Evolutionary conservation across 306 rosid species (phyloP).

Genomic region (Casuarina glauca): DNA sequence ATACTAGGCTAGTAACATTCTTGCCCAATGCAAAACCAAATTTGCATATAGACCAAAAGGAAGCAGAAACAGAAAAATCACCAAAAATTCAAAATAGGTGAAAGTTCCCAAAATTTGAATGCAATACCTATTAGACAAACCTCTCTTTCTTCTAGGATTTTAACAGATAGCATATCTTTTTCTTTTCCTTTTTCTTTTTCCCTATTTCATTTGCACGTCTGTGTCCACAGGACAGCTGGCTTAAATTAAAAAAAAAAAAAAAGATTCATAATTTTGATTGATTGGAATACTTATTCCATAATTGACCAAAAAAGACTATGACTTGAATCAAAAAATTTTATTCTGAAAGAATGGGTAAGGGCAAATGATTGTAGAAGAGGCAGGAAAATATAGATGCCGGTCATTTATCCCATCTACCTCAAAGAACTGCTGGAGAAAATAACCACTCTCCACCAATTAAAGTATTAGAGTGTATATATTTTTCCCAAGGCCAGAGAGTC

Average conservation of each 20-base stretch:
- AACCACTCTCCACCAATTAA: constrained; percentile 4
- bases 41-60: not conserved
- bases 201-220: not conserved
- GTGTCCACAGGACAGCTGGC: not conserved
- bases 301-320: not conserved
- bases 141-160: not conserved
- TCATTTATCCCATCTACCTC: not conserved
- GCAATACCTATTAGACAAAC: not conserved
- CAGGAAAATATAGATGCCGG: not conserved
- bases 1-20: not conserved
- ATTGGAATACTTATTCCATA: not conserved
- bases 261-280: not conserved
- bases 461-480: not conserved
- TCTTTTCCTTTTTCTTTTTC: not conserved
- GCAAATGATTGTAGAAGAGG: not conserved
- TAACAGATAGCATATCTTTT: too few species aligned
- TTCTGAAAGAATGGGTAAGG: not conserved
- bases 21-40: not conserved
- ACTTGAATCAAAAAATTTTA: not conserved
- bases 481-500: not conserved
- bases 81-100: not conserved
- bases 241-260: not conserved
- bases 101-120: not conserved
- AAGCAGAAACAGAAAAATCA: not conserved
- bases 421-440: not conserved